phyloP scores from a whole-genome alignment of 2,329 filamentous ascomycete species.

The Xylariales sp. region DNA sequence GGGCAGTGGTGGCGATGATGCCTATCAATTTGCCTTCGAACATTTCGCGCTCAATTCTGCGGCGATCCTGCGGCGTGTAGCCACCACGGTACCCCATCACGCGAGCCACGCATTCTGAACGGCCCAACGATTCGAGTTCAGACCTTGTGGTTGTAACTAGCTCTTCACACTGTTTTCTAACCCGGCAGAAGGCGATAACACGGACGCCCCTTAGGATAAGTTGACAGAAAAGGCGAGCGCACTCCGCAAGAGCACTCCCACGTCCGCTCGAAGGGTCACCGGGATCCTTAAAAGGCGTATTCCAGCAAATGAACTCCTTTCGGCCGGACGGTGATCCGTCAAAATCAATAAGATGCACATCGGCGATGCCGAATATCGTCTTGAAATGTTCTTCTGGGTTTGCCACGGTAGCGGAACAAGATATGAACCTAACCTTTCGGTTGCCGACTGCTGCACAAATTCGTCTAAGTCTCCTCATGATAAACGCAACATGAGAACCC shows the following conservation, averaged over 20 bases:
- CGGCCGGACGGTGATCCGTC: constrained; percentile 92
- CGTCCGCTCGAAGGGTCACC: constrained; percentile 87
- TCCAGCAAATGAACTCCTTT: constrained; percentile 98
- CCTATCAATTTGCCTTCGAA: constrained; percentile 94
- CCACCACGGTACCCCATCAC: constrained; percentile 97
- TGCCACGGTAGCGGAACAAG: constrained; percentile 94
- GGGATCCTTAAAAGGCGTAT: constrained; percentile 93
- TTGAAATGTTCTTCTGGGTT: constrained; percentile 93
- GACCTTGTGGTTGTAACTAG: constrained; percentile 82
- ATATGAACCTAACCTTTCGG: constrained; percentile 85
- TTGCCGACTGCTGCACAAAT: constrained; percentile 94
- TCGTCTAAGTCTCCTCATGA: constrained; percentile 89
- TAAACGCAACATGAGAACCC: constrained; percentile 91
- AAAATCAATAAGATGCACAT: constrained; percentile 85
- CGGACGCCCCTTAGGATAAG: constrained; percentile 88
- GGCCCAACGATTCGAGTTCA: constrained; percentile 78
- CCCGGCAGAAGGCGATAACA: constrained; percentile 91
- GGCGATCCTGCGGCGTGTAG: constrained; percentile 90
- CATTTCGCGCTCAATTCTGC: constrained; percentile 93
- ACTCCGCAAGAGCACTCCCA: constrained; percentile 83
- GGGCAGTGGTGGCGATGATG: constrained; percentile 91
- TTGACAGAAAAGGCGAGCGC: constrained; percentile 90
- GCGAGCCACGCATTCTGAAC: constrained; percentile 78
- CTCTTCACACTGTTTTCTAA: constrained; percentile 89
- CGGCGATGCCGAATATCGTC: constrained; percentile 88